A percentile compares a stretch with the other conserved stretches of the same genome.
Evolutionary conservation across 345 rosid species (phyloP).

Genomic region (Erucastrum elatum): DNA sequence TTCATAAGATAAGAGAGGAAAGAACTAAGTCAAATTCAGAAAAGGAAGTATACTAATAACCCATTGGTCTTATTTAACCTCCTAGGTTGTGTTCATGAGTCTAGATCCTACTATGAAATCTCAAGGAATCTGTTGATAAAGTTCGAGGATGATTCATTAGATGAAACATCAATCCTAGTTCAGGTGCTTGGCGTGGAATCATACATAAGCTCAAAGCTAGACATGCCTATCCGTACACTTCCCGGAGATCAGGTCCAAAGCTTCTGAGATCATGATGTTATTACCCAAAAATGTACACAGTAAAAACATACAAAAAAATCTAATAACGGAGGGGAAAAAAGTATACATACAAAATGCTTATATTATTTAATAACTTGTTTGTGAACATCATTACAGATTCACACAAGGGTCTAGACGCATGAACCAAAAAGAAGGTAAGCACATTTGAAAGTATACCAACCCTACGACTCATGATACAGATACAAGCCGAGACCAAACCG

Average conservation of each 20-base stretch:
- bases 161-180: too few relatives aligned
- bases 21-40: too few relatives aligned
- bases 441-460: background rate
- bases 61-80: too few relatives aligned
- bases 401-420: background rate
- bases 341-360: slow-evolving; percentile 18
- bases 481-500: slow-evolving; percentile 95
- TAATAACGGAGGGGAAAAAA: background rate
- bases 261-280: slow-evolving; percentile 45
- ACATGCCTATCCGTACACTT: slow-evolving; percentile 84
- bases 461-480: slow-evolving; percentile 75
- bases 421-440: background rate
- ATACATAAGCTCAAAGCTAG: slow-evolving; percentile 84
- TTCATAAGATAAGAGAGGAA: too few relatives aligned
- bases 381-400: slow-evolving; percentile 4
- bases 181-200: slow-evolving; percentile 41
- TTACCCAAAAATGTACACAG: slow-evolving; percentile 15
- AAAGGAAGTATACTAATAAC: too few relatives aligned
- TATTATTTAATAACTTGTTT: background rate
- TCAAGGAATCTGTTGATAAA: too few relatives aligned
- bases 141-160: too few relatives aligned
- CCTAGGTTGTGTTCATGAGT: too few relatives aligned
- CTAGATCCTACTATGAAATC: too few relatives aligned
- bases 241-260: slow-evolving; percentile 81
- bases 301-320: background rate